A percentile compares a stretch with the other conserved stretches of the same genome.
phyloP scores from a whole-genome alignment of 352 stramenopile species.

The Saprolegnia diclina region DNA sequence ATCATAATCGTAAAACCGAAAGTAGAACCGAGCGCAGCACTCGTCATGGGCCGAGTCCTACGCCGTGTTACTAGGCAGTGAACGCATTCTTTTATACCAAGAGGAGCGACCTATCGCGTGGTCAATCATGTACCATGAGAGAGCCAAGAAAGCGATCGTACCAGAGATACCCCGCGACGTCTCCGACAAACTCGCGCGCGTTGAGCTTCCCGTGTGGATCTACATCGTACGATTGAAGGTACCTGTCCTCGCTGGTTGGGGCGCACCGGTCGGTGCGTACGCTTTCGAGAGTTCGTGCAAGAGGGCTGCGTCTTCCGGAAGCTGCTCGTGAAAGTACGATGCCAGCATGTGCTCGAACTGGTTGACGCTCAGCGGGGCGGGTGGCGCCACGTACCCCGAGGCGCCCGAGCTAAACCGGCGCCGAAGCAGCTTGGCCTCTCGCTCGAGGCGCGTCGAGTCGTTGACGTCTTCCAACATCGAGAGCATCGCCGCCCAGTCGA shows the following conservation, averaged over 20 bases:
- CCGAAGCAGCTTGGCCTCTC: neutral
- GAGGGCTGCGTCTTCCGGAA: constrained; percentile 1
- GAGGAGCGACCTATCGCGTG: neutral
- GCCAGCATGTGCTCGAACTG: constrained; percentile 18
- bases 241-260: too few species aligned
- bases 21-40: constrained; percentile 16
- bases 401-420: neutral
- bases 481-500: constrained; percentile 14
- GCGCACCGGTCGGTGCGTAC: neutral
- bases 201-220: neutral
- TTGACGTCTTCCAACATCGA: constrained; percentile 18
- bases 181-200: constrained; percentile 5
- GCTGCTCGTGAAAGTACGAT: constrained; percentile 9
- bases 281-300: constrained; percentile 15
- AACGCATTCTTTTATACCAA: neutral
- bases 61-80: neutral
- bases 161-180: constrained; percentile 4
- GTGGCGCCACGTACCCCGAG: neutral
- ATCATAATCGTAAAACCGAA: constrained; percentile 24
- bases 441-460: neutral
- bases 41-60: constrained; percentile 6
- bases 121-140: too few species aligned
- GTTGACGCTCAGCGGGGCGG: neutral
- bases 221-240: neutral
- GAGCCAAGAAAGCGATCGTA: neutral